Evolutionary conservation across 768 basidiomycete species (phyloP).

Genomic region (Neoboletus magnificus): DNA sequence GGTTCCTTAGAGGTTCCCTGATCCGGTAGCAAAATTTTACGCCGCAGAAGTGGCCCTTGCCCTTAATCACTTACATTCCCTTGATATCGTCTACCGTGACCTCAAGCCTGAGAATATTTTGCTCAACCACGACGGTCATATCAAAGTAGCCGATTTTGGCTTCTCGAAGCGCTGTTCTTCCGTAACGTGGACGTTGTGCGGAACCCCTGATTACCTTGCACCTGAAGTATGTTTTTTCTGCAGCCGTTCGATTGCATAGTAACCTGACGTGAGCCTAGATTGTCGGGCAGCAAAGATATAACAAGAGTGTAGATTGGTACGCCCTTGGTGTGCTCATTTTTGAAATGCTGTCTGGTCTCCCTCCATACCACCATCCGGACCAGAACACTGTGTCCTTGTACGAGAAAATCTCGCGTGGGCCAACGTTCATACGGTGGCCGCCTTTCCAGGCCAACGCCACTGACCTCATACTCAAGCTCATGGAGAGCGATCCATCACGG

Average conservation of each 20-base stretch:
- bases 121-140: conserved; percentile 90
- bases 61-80: conserved; percentile 80
- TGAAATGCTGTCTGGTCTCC: conserved; percentile 95
- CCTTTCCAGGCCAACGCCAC: conserved; percentile 71
- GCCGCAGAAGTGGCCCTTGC: conserved; percentile 94
- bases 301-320: conserved; percentile 98
- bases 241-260: conserved; percentile 11
- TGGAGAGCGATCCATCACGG: conserved; percentile 85
- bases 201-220: conserved; percentile 94
- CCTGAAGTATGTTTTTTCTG: conserved; percentile 65
- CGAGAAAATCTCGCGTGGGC: conserved; percentile 83
- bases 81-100: conserved; percentile 94
- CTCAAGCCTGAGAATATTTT: conserved; percentile 97
- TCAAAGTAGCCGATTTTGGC: conserved; percentile 96
- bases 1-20: conserved; percentile 74
- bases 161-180: conserved; percentile 88
- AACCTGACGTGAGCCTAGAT: conserved; percentile 42
- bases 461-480: conserved; percentile 85
- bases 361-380: conserved; percentile 90
- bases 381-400: conserved; percentile 84
- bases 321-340: conserved; percentile 95
- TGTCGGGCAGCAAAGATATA: conserved; percentile 81
- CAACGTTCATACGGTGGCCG: conserved; percentile 76
- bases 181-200: conserved; percentile 93
- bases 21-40: conserved; percentile 97